Evolutionary conservation across 2,329 filamentous ascomycete species (phyloP).

Genomic region (Allantophomopsis lycopodina): DNA sequence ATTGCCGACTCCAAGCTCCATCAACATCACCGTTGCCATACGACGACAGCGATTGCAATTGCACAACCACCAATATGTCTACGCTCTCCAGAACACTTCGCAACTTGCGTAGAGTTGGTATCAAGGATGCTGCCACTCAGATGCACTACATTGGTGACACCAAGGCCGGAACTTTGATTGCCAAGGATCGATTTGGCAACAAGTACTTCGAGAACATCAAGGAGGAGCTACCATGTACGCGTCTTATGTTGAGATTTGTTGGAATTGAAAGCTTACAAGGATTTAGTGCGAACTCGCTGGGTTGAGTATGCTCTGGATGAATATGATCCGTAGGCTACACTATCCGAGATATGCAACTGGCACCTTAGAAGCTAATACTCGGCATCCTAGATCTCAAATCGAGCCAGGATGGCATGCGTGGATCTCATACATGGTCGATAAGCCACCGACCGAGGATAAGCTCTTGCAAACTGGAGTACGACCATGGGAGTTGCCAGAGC

Average conservation of each 20-base stretch:
- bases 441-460: slow-evolving; percentile 66
- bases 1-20: no score
- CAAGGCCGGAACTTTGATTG: slow-evolving; percentile 80
- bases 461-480: slow-evolving; percentile 53
- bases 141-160: slow-evolving; percentile 60
- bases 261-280: slow-evolving; percentile 4
- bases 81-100: slow-evolving; percentile 74
- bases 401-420: slow-evolving; percentile 97
- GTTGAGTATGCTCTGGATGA: slow-evolving; percentile 74
- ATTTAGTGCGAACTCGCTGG: slow-evolving; percentile 82
- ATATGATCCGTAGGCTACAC: slow-evolving; percentile 26
- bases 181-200: slow-evolving; percentile 83
- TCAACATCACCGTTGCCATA: no score
- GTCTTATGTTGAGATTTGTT: background rate
- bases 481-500: slow-evolving; percentile 60
- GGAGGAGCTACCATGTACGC: slow-evolving; percentile 79
- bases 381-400: slow-evolving; percentile 51
- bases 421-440: slow-evolving; percentile 89
- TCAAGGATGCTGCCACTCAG: slow-evolving; percentile 44
- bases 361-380: slow-evolving; percentile 3
- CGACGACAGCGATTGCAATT: slow-evolving; percentile 2
- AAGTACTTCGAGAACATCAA: slow-evolving; percentile 89
- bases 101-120: slow-evolving; percentile 75
- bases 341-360: no score
- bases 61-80: slow-evolving; percentile 56